A percentile compares a stretch with the other conserved stretches of the same genome.
Conservation (phyloP, 345 rosid species). For the Eucalyptus tenuipes region DNA sequence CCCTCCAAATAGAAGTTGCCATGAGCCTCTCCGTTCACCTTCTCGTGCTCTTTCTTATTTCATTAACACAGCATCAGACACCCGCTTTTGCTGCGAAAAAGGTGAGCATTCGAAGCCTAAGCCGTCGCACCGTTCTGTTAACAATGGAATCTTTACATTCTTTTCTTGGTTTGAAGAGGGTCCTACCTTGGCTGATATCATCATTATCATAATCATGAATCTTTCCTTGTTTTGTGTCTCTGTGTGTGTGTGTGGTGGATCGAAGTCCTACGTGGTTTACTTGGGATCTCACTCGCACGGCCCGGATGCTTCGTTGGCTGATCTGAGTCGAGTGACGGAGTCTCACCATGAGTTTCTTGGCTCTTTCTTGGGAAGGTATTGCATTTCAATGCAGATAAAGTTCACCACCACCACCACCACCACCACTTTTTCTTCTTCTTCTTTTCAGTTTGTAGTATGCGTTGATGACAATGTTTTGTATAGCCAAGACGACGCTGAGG, state of each 20-base stretch:
- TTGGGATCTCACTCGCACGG: conserved; percentile 62
- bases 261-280: conserved; percentile 58
- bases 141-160: not conserved
- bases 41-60: conserved; percentile 3
- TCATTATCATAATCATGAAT: not conserved
- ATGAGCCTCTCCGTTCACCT: not conserved
- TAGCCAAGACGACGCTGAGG: conserved; percentile 38
- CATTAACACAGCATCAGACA: conserved; percentile 1
- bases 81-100: conserved; percentile 29
- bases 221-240: not conserved
- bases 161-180: not conserved
- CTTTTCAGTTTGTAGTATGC: not conserved
- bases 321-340: conserved; percentile 23
- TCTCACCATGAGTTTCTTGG: conserved; percentile 57
- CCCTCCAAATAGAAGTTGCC: not conserved
- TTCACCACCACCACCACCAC: too few species aligned
- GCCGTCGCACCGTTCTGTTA: not conserved
- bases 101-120: conserved; percentile 13
- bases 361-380: conserved; percentile 57
- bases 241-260: not conserved
- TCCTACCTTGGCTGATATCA: not conserved
- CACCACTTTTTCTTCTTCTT: not conserved
- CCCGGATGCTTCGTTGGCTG: conserved; percentile 13
- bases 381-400: not conserved
- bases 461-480: not conserved